These are phyloP conservation scores for Monosporascus cannonballus DNA, from an alignment of 2,329 filamentous ascomycete species.

Conservation along the genomic window DNA sequence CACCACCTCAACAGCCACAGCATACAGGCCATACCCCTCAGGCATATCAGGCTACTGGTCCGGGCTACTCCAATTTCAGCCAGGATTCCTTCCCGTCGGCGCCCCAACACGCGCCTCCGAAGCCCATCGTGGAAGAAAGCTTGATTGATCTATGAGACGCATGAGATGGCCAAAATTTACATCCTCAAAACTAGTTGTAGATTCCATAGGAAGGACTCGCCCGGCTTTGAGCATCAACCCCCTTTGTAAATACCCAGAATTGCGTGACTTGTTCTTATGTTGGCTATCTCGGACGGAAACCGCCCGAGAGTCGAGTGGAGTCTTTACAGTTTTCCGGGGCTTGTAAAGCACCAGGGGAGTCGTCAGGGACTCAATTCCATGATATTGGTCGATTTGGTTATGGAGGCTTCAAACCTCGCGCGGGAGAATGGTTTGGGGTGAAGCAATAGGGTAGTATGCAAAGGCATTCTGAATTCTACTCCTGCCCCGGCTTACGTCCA, in stretches of 20 bases:
- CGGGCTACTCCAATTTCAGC: slow-evolving; percentile 43
- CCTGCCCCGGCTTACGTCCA: too few species aligned
- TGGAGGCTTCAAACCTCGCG: too few species aligned
- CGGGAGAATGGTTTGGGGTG: too few species aligned
- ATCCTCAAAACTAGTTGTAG: not conserved
- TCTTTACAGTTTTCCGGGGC: not conserved
- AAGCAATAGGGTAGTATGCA: too few species aligned
- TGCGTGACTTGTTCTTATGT: not conserved
- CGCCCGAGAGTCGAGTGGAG: not conserved
- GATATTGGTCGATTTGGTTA: not conserved
- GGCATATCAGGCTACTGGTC: slow-evolving; percentile 24
- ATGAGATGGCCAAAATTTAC: not conserved
- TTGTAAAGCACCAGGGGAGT: not conserved
- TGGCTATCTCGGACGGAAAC: not conserved
- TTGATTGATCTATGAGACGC: slow-evolving; percentile 64
- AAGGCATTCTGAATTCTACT: too few species aligned
- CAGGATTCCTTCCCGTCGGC: slow-evolving; percentile 61
- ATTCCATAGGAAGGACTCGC: not conserved
- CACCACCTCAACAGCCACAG: slow-evolving; percentile 30
- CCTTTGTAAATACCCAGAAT: not conserved
- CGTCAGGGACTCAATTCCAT: not conserved
- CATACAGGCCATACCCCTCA: slow-evolving; percentile 36
- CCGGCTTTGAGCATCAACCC: not conserved
- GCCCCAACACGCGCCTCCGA: slow-evolving; percentile 55
- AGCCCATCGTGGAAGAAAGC: slow-evolving; percentile 64